phyloP scores from a whole-genome alignment of 371 early-diverging fungal genomes.

The Mortierella polycephala region DNA sequence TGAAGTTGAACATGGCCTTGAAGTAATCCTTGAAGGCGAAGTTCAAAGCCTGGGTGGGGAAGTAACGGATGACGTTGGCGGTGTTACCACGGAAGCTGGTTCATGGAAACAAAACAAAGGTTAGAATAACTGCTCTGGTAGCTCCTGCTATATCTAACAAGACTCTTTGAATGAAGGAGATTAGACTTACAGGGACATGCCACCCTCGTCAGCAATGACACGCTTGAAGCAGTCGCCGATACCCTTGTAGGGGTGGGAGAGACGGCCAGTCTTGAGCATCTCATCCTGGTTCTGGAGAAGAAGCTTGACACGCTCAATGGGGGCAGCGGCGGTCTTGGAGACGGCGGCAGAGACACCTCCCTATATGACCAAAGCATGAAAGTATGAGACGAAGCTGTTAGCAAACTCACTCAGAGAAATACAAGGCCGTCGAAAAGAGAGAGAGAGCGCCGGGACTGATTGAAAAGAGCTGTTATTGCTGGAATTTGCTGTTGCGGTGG shows the following conservation, averaged over 20 bases:
- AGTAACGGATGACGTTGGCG: conserved; percentile 84
- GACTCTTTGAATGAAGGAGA: conserved; percentile 18
- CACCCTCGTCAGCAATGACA: conserved; percentile 75
- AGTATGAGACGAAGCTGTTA: not conserved
- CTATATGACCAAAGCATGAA: conserved; percentile 17
- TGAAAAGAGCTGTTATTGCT: not conserved
- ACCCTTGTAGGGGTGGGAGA: conserved; percentile 72
- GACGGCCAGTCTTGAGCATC: conserved; percentile 73
- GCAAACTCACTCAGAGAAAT: not conserved
- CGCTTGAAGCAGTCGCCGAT: conserved; percentile 75
- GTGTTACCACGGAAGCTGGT: conserved; percentile 67
- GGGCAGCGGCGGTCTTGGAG: conserved; percentile 91
- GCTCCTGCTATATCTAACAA: no score
- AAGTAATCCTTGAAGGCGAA: conserved; percentile 87
- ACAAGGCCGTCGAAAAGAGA: not conserved
- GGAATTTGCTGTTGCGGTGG: not conserved
- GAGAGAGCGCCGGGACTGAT: no score
- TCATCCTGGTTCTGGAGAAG: conserved; percentile 82
- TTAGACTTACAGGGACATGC: conserved; percentile 60
- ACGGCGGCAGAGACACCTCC: conserved; percentile 92
- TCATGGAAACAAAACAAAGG: no score
- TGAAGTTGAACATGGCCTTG: conserved; percentile 79
- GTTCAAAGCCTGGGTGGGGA: conserved; percentile 85
- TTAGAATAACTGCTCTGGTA: no score
- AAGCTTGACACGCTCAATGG: conserved; percentile 85